A percentile compares a stretch with the other conserved stretches of the same genome.
Conservation (phyloP, 345 rosid species). For the Euphorbia tirucalli region DNA sequence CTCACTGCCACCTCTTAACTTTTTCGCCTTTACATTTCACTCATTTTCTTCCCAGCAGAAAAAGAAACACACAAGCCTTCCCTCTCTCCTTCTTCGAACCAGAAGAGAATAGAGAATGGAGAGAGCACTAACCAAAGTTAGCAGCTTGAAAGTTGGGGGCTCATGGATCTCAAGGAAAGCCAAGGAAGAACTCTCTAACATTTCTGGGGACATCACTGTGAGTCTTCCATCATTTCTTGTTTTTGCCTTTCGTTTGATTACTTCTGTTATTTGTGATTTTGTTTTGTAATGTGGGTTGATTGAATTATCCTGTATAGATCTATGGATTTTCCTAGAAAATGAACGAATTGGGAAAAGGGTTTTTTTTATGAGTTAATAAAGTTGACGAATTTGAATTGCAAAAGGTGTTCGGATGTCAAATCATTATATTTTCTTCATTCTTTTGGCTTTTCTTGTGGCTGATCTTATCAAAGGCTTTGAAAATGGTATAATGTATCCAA, state of each 20-base stretch:
- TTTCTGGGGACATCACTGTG: conserved; percentile 76
- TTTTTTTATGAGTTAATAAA: not conserved
- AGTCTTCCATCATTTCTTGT: conserved; percentile 13
- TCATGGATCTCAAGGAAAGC: conserved; percentile 96
- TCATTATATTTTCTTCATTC: not conserved
- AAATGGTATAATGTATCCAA: not conserved
- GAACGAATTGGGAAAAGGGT: conserved; percentile 16
- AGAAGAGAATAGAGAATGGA: conserved; percentile 51
- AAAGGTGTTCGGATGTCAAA: not conserved
- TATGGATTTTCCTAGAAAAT: conserved; percentile 10
- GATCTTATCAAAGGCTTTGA: not conserved
- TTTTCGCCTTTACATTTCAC: not conserved
- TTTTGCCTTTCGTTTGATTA: not conserved
- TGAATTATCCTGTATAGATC: conserved; percentile 18
- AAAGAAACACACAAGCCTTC: not conserved
- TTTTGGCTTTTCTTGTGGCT: not conserved
- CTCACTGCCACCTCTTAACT: not conserved
- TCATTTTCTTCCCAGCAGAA: not conserved
- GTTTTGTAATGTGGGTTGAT: conserved; percentile 33
- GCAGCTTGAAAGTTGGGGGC: conserved; percentile 77
- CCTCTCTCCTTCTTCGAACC: not conserved
- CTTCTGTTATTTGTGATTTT: conserved; percentile 6
- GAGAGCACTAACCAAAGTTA: conserved; percentile 82
- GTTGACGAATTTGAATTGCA: not conserved
- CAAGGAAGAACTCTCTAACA: conserved; percentile 79